Evolutionary conservation across 208 protist genomes (phyloP).

Genomic region (Trichomonas vaginalis): DNA sequence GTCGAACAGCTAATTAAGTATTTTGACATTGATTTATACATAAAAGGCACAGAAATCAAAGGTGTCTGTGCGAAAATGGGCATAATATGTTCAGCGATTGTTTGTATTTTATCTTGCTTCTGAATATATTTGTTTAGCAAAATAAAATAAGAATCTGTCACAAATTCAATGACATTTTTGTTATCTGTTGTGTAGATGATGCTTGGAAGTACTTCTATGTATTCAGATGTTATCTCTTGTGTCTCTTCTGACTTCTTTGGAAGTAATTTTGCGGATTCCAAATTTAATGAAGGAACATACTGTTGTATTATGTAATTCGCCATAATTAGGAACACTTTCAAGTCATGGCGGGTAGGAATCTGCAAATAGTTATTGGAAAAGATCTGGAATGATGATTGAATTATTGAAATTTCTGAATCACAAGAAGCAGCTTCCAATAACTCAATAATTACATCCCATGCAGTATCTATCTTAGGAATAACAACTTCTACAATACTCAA

Average conservation of each 20-base stretch:
- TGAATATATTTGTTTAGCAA: not conserved
- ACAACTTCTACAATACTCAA: not conserved
- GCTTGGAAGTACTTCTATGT: not conserved
- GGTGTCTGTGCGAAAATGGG: not conserved
- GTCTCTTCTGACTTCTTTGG: not conserved
- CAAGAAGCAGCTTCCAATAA: not conserved
- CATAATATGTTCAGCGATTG: not conserved
- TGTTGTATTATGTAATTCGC: not conserved
- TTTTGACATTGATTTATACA: not conserved
- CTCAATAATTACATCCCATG: not conserved
- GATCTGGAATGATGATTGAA: not conserved
- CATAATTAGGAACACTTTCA: not conserved
- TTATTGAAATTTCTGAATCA: not conserved
- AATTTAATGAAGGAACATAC: not conserved
- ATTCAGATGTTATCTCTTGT: not conserved
- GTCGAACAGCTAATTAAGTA: not conserved
- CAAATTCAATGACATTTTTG: not conserved
- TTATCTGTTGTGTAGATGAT: not conserved
- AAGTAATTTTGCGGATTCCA: not conserved
- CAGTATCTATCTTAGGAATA: not conserved
- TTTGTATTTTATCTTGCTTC: not conserved
- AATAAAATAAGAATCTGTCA: not conserved
- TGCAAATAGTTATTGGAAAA: not conserved
- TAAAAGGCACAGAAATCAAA: no score
- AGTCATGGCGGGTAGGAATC: not conserved